Base-by-base conservation (phyloP, 148 eudicot species). In the Linanthus parryae region DNA sequence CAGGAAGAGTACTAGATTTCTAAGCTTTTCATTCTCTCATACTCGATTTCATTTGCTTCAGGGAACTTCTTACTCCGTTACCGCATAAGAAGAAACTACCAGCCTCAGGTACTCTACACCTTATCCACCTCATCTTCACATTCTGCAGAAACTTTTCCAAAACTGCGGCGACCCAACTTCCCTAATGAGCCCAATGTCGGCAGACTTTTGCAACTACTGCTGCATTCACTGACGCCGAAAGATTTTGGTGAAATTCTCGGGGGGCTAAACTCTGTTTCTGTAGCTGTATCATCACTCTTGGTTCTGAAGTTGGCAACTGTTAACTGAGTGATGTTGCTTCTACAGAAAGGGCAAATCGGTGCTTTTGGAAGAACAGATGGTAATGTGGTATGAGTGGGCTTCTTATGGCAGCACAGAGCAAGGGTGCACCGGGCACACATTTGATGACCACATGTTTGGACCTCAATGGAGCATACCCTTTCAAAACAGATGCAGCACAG, bases 401-500 rank as follows among this genome's bases (percentile, higher is more conserved):
- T 59, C 48, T 41, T 61, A 43, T 67, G 72, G 41, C 72, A 67
- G 49, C 66, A 67, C 46, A 67, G 44, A 2, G 72, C 61, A 2
- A 67, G 66, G 30, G 62, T 61, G 49, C 72, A 61, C 14, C 40
- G 51, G 30, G 72, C 66, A 34, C 72, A 67, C 72, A 67, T 67
- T 42, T 61, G 61, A 46, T 61, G 72, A 19, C 66, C 61, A 38
- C 72, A 67, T 19, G 51, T 64, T 48, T 48, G 59, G 8, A 67
- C 52, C 48, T 61, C 56, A 7, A 67, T 67, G 22, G 72, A 60
- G 66, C 72, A 67, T 20, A 52, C 43, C 31, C 55, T 66, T n/a
- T 67, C 66, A 9, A 67, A 67, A 61, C 72, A 67, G 38, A 67
- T 67, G 66, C 72, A 55, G 13, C 72, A 67, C 20, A 54, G 31